Evolutionary conservation across 768 basidiomycete genomes (phyloP), one percentile per base, ranked within the genome.

Genomic region (Tylopilus felleus): DNA sequence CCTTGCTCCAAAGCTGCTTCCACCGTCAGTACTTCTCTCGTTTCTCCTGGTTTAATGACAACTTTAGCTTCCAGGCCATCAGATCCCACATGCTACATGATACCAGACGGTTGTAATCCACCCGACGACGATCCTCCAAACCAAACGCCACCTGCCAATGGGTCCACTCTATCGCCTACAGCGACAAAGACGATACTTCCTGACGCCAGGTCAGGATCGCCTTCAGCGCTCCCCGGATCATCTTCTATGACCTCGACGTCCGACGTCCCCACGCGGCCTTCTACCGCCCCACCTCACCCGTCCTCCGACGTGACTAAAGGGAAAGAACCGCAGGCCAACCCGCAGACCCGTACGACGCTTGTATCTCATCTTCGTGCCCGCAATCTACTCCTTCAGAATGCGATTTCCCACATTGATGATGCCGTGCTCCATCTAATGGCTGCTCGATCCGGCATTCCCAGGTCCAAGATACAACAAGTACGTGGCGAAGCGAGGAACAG

Each of bases 401-500:
- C 66, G 52, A 68, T 68, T 52, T 62, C 67, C 48, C 67, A 59
- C 35, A 67, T 68, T n/a, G 66, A 68, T 42, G 63, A 69, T 58
- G 67, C 65, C 12, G 63, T 68, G 36, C 68, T 67, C 31, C 58
- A 61, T 51, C 48, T 68, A 4, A 58, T 68, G 63, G 66, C 66
- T 40, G 66, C 67, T 49, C 57, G 68, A 70, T 68, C 68, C 10
- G 68, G 65, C 35, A 65, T 70, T 29, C 65, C 66, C 6, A 68
- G 52, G 52, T 60, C 65, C 48, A 70, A 61, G 38, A 68, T 67
- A 39, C 66, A 69, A 33, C 62, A 70, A 49, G 65, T 70, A 21
- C 65, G 65, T 28, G 60, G 57, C 10, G 68, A 65, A 59, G 66
- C 67, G 46, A 68, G 61, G 59, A 65, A 46, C 53, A 70, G 66